phyloP scores from a whole-genome alignment of 2,329 filamentous ascomycete species.

The Parastagonospora avenae region DNA sequence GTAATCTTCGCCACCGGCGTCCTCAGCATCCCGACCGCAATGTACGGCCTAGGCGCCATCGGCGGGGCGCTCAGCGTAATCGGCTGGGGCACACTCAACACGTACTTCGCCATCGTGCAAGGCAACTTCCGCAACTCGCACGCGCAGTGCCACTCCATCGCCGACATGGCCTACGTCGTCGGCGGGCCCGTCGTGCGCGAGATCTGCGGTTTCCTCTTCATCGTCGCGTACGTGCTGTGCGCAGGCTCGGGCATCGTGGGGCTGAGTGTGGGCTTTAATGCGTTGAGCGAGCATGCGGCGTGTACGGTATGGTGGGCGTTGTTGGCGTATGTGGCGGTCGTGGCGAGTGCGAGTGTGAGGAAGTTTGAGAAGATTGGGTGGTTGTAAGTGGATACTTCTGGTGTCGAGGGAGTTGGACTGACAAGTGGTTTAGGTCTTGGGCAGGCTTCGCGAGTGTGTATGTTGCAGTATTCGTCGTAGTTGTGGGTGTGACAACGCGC shows the following conservation, averaged over 20 bases:
- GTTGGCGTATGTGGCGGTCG: constrained; percentile 57
- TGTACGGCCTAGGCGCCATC: constrained; percentile 53
- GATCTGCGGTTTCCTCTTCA: constrained; percentile 60
- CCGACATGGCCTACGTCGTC: constrained; percentile 63
- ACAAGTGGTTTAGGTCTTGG: constrained; percentile 50
- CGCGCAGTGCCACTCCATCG: constrained; percentile 56
- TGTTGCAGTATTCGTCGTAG: constrained; percentile 61
- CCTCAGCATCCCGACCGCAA: constrained; percentile 52
- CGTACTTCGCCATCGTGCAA: constrained; percentile 55
- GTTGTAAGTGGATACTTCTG: constrained; percentile 27
- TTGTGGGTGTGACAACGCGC: constrained; percentile 61
- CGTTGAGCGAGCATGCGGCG: constrained; percentile 61
- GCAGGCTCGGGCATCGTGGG: constrained; percentile 64
- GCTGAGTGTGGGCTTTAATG: constrained; percentile 64
- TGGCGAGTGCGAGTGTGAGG: constrained; percentile 58
- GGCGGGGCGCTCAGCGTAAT: constrained; percentile 53
- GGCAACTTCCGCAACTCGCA: constrained; percentile 57
- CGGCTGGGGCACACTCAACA: constrained; percentile 54
- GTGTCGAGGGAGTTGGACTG: neutral
- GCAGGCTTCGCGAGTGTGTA: constrained; percentile 63
- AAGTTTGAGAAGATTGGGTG: constrained; percentile 67
- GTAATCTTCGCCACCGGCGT: constrained; percentile 56
- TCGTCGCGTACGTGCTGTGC: constrained; percentile 61
- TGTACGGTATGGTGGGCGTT: constrained; percentile 66
- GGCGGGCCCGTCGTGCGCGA: constrained; percentile 58